Evolutionary conservation across 331 rosid species (phyloP).

Genomic region (Erythrophleum ivorense): DNA sequence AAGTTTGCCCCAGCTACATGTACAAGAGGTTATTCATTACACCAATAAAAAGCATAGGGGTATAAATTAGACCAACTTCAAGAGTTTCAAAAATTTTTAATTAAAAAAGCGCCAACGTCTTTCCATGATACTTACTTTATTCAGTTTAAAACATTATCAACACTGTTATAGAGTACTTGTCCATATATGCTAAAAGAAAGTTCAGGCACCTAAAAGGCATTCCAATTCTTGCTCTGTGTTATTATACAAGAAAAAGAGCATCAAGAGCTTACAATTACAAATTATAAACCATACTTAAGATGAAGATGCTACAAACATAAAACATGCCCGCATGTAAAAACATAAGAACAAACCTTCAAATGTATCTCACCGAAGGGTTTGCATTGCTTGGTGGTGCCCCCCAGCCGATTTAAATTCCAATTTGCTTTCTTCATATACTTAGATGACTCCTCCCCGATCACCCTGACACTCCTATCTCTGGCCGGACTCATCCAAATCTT

Average conservation of each 20-base stretch:
- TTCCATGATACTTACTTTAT: constrained; percentile 13
- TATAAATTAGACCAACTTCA: not conserved
- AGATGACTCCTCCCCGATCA: constrained; percentile 88
- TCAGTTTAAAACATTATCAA: constrained; percentile 21
- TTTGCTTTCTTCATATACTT: constrained; percentile 77
- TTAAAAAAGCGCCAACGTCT: not conserved
- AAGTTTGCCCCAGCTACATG: constrained; percentile 10
- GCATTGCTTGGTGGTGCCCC: constrained; percentile 59
- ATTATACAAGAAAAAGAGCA: not conserved
- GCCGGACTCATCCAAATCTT: constrained; percentile 87
- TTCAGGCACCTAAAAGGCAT: constrained; percentile 20
- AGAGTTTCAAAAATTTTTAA: not conserved
- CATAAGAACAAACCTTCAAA: constrained; percentile 77
- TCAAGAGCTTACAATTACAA: not conserved
- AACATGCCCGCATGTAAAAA: constrained; percentile 15
- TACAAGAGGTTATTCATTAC: not conserved
- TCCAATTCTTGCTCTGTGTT: constrained; percentile 8
- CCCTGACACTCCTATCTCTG: constrained; percentile 70
- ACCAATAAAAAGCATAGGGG: constrained; percentile 8
- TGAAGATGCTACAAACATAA: not conserved
- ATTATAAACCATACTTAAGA: not conserved
- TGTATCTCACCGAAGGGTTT: constrained; percentile 96
- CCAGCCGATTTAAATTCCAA: constrained; percentile 66
- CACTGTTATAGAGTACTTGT: not conserved
- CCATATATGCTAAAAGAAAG: not conserved